Evolutionary conservation across 2,329 filamentous ascomycete genomes (phyloP).

Genomic region (Elsinoe batatas): DNA sequence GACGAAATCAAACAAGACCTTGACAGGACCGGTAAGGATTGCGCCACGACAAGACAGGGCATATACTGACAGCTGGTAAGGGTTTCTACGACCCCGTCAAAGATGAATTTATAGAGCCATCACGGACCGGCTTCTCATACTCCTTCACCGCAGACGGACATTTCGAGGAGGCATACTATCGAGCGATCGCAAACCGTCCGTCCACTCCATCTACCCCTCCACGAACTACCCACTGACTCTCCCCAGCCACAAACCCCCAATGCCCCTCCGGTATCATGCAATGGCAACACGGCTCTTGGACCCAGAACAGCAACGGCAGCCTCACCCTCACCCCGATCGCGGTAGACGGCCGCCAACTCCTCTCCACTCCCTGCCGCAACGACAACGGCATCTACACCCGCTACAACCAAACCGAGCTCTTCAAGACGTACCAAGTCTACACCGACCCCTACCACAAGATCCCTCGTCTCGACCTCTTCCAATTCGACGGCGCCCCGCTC

Average conservation of each 20-base stretch:
- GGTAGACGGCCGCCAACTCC: slow-evolving; percentile 57
- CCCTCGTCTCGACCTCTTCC: slow-evolving; percentile 53
- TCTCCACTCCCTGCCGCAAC: slow-evolving; percentile 54
- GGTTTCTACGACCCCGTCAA: slow-evolving; percentile 59
- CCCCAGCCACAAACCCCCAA: slow-evolving; percentile 34
- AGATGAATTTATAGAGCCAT: slow-evolving; percentile 57
- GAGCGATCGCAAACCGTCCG: slow-evolving; percentile 59
- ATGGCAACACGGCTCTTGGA: slow-evolving; percentile 61
- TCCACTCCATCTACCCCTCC: slow-evolving; percentile 17
- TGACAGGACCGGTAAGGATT: slow-evolving; percentile 55
- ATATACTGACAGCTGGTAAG: slow-evolving; percentile 30
- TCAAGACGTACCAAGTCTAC: slow-evolving; percentile 42
- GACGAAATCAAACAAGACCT: slow-evolving; percentile 57
- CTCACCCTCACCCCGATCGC: slow-evolving; percentile 51
- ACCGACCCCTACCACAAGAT: slow-evolving; percentile 53
- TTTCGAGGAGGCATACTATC: slow-evolving; percentile 61
- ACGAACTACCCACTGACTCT: background rate
- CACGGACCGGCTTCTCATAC: slow-evolving; percentile 59
- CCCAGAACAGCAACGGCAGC: slow-evolving; percentile 47
- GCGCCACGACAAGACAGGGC: background rate
- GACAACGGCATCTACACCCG: slow-evolving; percentile 49
- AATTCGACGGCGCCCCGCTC: slow-evolving; percentile 54
- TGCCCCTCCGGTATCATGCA: slow-evolving; percentile 59
- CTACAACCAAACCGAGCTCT: slow-evolving; percentile 55
- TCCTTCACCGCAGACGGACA: slow-evolving; percentile 60